These are phyloP conservation scores for Diaporthe ampelina DNA, from an alignment of 2,329 filamentous ascomycete species.

Conservation along the genomic window DNA sequence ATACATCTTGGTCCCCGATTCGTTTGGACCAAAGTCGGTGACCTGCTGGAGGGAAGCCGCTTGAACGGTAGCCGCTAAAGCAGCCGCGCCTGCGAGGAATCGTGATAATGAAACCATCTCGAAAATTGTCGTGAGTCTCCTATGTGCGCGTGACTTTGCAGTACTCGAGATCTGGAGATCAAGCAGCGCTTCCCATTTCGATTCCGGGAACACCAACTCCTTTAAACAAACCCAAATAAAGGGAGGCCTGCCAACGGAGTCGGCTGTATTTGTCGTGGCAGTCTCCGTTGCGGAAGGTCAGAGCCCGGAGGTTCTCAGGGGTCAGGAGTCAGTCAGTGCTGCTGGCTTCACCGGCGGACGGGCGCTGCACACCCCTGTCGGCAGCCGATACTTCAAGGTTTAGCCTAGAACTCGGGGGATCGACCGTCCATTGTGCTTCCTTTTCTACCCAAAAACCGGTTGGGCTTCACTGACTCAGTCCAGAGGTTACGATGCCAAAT, in stretches of 20 bases:
- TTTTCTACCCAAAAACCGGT: background rate
- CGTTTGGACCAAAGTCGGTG: conserved; percentile 48
- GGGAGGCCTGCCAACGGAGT: background rate
- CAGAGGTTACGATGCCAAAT: background rate
- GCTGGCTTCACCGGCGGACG: background rate
- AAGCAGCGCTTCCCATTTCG: background rate
- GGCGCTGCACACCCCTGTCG: conserved; percentile 4
- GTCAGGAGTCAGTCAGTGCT: conserved; percentile 4
- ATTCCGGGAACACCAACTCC: background rate
- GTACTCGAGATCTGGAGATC: background rate
- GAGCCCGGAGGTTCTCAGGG: conserved; percentile 10
- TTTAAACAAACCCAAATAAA: background rate
- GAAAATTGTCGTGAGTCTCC: background rate
- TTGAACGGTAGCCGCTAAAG: conserved; percentile 42
- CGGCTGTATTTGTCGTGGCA: background rate
- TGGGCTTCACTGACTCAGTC: conserved; percentile 1
- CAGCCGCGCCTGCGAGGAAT: conserved; percentile 44
- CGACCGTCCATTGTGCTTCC: background rate
- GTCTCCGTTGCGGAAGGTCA: background rate
- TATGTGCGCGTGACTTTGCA: background rate
- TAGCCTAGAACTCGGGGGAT: background rate
- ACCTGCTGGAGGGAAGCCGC: conserved; percentile 48
- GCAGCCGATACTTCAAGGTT: conserved; percentile 14
- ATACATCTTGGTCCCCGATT: conserved; percentile 47
- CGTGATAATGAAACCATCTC: conserved; percentile 44